These are phyloP conservation scores for Suillus cothurnatus DNA, from an alignment of 768 basidiomycete genomes.

Conservation along the genomic window DNA sequence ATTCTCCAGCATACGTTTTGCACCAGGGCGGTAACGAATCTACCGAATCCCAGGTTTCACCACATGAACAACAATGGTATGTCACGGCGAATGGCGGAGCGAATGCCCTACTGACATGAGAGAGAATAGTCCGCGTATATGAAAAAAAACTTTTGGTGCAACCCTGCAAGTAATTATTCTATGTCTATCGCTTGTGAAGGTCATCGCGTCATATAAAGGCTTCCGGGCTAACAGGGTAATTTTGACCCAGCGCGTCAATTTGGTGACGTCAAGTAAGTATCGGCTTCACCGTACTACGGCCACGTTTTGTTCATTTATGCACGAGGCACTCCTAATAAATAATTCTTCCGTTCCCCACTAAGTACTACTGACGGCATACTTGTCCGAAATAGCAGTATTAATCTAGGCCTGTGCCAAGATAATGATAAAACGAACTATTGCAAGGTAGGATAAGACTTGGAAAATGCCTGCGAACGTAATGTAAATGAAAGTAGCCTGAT, in stretches of 20 bases:
- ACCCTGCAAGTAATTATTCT: neutral
- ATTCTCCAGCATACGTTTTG: neutral
- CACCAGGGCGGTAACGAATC: neutral
- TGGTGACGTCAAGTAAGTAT: neutral
- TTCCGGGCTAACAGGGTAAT: neutral
- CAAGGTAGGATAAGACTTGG: neutral
- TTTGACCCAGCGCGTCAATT: neutral
- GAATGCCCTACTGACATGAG: neutral
- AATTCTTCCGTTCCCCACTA: slow-evolving; percentile 2
- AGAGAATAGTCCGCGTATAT: neutral
- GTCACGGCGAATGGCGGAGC: neutral
- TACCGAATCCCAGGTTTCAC: neutral
- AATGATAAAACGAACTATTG: neutral
- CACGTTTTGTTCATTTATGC: slow-evolving; percentile 6
- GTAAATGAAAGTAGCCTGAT: neutral
- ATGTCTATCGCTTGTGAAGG: neutral
- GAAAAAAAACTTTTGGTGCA: slow-evolving; percentile 2
- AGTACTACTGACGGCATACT: slow-evolving; percentile 4
- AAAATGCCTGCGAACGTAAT: neutral
- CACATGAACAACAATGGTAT: neutral
- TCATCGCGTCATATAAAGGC: neutral
- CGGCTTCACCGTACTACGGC: neutral
- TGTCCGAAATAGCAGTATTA: no score
- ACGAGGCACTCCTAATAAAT: neutral
- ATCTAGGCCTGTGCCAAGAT: neutral